Evolutionary conservation across 2,329 filamentous ascomycete species (phyloP).

Genomic region (Apiospora koreana): DNA sequence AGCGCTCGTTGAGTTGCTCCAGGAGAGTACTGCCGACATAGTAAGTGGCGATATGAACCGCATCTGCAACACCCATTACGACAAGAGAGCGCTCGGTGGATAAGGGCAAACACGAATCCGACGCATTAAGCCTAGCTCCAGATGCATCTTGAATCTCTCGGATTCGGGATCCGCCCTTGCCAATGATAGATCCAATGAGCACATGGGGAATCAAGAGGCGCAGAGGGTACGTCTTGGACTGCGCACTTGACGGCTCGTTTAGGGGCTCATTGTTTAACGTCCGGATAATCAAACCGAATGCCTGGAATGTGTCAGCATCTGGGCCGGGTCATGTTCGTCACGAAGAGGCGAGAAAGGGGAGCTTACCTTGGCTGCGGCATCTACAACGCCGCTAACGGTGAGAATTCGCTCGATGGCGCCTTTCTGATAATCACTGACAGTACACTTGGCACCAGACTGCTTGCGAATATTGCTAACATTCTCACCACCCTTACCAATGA

Average conservation of each 20-base stretch:
- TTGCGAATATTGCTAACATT: constrained; percentile 97
- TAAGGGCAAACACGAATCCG: constrained; percentile 88
- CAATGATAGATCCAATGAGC: constrained; percentile 97
- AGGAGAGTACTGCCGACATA: constrained; percentile 98
- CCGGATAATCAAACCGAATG: constrained; percentile 96
- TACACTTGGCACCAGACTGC: constrained; percentile 96
- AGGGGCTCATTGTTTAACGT: constrained; percentile 97
- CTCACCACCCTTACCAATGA: constrained; percentile 98
- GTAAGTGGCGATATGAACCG: constrained; percentile 98
- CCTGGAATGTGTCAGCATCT: constrained; percentile 52
- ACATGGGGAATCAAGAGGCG: constrained; percentile 95
- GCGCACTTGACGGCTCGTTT: constrained; percentile 81
- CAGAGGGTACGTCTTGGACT: constrained; percentile 96
- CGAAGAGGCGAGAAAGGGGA: constrained; percentile 5
- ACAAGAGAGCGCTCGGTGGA: constrained; percentile 98
- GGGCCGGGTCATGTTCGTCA: not conserved
- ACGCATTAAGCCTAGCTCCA: constrained; percentile 93
- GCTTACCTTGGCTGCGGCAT: constrained; percentile 91
- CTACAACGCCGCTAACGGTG: constrained; percentile 93
- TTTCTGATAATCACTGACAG: constrained; percentile 96
- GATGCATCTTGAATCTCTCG: constrained; percentile 98
- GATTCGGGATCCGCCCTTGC: constrained; percentile 93
- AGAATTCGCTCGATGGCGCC: constrained; percentile 96
- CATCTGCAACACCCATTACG: constrained; percentile 95
- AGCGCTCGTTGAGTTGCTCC: constrained; percentile 95